A percentile compares a stretch with the other conserved stretches of the same genome.
phyloP scores from a whole-genome alignment of 2,329 filamentous ascomycete species.

The Ampelomyces quisqualis region DNA sequence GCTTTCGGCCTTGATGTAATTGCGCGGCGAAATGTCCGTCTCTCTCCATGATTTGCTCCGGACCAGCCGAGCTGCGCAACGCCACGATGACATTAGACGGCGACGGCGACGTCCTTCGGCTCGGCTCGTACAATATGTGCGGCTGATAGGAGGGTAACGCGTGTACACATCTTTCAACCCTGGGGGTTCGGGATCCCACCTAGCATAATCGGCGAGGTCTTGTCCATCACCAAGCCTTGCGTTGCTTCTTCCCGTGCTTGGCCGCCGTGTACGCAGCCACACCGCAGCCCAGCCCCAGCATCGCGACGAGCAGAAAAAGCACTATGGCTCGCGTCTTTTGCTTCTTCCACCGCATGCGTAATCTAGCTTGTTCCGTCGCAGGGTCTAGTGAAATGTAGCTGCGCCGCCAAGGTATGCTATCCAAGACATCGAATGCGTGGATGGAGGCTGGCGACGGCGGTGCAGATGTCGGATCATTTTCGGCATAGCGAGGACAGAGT shows the following conservation, averaged over 20 bases:
- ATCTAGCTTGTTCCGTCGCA: conserved; percentile 1
- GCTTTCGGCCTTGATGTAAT: conserved; percentile 9
- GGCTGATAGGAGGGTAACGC: not conserved
- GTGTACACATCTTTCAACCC: not conserved
- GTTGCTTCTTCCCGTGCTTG: conserved; percentile 16
- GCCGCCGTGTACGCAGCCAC: conserved; percentile 23
- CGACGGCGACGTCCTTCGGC: not conserved
- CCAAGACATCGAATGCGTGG: conserved; percentile 39
- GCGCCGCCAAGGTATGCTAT: conserved; percentile 35
- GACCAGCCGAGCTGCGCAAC: conserved; percentile 7
- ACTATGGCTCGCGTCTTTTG: conserved; percentile 21
- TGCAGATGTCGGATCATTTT: conserved; percentile 32
- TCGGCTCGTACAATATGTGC: not conserved
- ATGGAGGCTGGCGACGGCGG: conserved; percentile 40
- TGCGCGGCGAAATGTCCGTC: conserved; percentile 6
- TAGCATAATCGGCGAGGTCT: too few relatives aligned
- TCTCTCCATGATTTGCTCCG: too few relatives aligned
- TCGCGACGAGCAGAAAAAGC: conserved; percentile 20
- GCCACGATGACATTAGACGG: conserved; percentile 6
- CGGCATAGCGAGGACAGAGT: conserved; percentile 38
- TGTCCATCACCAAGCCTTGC: too few relatives aligned
- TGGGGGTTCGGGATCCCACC: too few relatives aligned
- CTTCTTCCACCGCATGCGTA: conserved; percentile 20
- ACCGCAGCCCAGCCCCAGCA: conserved; percentile 23
- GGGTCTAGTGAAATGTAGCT: conserved; percentile 24